Base-by-base conservation (phyloP, 2,329 filamentous ascomycete genomes). In the Pestalotiopsis sp. region DNA sequence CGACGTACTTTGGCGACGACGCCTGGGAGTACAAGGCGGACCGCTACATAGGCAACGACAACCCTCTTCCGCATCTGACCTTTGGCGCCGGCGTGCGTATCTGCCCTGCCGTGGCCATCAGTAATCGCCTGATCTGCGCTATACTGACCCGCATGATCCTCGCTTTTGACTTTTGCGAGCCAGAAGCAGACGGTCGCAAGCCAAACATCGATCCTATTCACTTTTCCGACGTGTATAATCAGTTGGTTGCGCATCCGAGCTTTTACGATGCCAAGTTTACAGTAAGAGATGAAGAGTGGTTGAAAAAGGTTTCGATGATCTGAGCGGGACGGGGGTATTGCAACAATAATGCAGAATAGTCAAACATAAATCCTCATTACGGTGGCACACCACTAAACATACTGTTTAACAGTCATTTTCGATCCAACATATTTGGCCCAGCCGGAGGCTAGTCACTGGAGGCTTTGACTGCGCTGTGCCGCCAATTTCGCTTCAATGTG, bases 91-190 rank as follows among this genome's bases (percentile, higher is more conserved):
- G 74, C 14, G 68, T 61, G 13, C 66, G 73, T 12, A 73, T 74
- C 39, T 75, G 73, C 45, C 72, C 73, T 23, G 73, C 73, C 38
- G 71, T 70, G 11, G 72, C 72, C 25, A 69, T 75, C 67, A 72
- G 71, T 25, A 75, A 74, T 68, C 66, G 73, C 3, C 68, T 75
- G 39, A 74, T 75, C n/a, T 71, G 67, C 68, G 73, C 72, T 17
- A 56, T 73, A 7, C 63, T 73, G 11, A 64, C 65, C 23, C 64
- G 71, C 27, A 59, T 73, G 7, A 69, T 73, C 31, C 49, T 73
- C 3, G 70, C 71, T 1, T 73, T 72, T 64, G 66, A 72, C 59
- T 68, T 73, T 36, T 38, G 41, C 3, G 72, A 73, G 63, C 39
- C 60, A 4, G 58, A 65, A 14, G 49, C 39, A 2, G 58, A 67